These are phyloP conservation scores for Colletotrichum ledebouriae DNA, from an alignment of 2,329 filamentous ascomycete genomes.

Conservation along the genomic window DNA sequence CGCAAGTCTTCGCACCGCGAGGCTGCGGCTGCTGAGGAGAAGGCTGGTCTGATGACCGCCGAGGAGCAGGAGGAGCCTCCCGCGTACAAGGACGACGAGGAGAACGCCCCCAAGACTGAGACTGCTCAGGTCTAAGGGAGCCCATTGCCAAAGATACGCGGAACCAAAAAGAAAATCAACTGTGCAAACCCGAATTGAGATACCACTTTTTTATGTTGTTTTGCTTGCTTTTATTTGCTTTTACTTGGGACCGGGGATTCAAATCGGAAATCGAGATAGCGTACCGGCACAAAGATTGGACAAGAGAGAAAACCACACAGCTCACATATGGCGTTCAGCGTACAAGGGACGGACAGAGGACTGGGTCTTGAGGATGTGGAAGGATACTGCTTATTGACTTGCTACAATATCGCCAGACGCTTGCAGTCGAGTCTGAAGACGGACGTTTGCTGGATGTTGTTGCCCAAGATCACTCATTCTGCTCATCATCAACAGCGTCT, in stretches of 20 bases:
- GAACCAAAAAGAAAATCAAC: slow-evolving; percentile 18
- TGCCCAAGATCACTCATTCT: slow-evolving; percentile 6
- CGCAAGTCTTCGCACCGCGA: slow-evolving; percentile 56
- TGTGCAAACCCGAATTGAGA: slow-evolving; percentile 32
- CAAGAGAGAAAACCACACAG: slow-evolving; percentile 39
- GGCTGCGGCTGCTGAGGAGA: slow-evolving; percentile 60
- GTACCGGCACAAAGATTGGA: slow-evolving; percentile 37
- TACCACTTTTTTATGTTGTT: slow-evolving; percentile 35
- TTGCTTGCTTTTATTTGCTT: slow-evolving; percentile 25
- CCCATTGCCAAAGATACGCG: background rate
- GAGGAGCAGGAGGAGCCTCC: slow-evolving; percentile 51
- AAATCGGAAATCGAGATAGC: slow-evolving; percentile 18
- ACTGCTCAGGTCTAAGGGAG: slow-evolving; percentile 24
- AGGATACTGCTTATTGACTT: background rate
- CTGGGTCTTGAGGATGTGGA: slow-evolving; percentile 1
- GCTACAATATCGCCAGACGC: background rate
- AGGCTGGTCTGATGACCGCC: slow-evolving; percentile 62
- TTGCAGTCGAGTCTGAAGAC: background rate
- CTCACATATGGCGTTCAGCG: slow-evolving; percentile 33
- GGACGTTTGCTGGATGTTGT: slow-evolving; percentile 4
- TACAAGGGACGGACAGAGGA: slow-evolving; percentile 8
- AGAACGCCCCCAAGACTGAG: slow-evolving; percentile 28
- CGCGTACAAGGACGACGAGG: slow-evolving; percentile 47
- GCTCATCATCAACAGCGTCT: background rate
- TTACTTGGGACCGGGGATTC: background rate